Conservation (phyloP, 805 yeast genomes). For the Pichia paraexigua region DNA sequence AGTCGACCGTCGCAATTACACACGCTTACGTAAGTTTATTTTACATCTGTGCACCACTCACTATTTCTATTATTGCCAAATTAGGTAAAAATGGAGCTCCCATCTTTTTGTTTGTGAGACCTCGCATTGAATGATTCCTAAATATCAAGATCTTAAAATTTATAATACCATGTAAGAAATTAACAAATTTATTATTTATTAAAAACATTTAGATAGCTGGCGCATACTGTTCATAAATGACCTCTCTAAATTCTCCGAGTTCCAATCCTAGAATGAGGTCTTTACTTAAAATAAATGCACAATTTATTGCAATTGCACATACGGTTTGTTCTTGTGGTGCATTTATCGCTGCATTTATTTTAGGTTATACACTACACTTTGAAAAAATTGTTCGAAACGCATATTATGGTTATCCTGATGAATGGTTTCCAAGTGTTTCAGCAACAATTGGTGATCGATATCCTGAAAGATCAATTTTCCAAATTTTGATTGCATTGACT, state of each 20-base stretch:
- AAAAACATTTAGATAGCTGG: background rate
- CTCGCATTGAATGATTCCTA: background rate
- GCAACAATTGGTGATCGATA: slow-evolving; percentile 96
- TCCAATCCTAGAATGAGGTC: background rate
- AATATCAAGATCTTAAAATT: background rate
- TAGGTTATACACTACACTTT: slow-evolving; percentile 75
- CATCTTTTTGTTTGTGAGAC: background rate
- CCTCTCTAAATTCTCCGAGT: background rate
- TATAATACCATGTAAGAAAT: background rate
- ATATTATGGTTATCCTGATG: slow-evolving; percentile 87
- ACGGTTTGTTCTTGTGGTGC: slow-evolving; percentile 66
- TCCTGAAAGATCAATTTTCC: slow-evolving; percentile 92
- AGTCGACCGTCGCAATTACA: background rate
- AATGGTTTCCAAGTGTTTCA: slow-evolving; percentile 97
- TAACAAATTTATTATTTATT: background rate
- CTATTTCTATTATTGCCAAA: background rate
- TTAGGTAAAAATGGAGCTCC: background rate
- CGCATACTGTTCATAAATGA: background rate
- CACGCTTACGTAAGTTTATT: background rate
- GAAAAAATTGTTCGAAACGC: slow-evolving; percentile 84
- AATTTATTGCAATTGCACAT: slow-evolving; percentile 63
- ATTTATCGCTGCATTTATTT: slow-evolving; percentile 62
- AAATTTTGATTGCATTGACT: slow-evolving; percentile 83
- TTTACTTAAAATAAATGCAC: slow-evolving; percentile 45
- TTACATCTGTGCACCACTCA: background rate